These are phyloP conservation scores for Penicillium roqueforti DNA, from an alignment of 495 filamentous ascomycete species.

Conservation along the genomic window DNA sequence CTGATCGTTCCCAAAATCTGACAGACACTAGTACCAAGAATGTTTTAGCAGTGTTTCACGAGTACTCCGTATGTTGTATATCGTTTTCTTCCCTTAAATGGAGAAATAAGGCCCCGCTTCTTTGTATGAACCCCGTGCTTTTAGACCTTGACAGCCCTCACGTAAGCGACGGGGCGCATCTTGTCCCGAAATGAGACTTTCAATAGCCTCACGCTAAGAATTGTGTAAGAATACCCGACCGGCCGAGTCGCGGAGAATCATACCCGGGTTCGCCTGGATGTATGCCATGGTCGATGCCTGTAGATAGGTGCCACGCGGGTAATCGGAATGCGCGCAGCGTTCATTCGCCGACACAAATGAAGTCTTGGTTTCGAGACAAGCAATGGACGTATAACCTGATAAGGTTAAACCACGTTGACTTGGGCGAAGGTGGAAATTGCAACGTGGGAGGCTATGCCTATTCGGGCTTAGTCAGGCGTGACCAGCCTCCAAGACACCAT, in stretches of 20 bases:
- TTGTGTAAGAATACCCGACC: too few relatives aligned
- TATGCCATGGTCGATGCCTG: too few relatives aligned
- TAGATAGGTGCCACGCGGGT: too few relatives aligned
- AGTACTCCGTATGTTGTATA: neutral
- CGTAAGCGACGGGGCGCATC: neutral
- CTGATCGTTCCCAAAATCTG: too few relatives aligned
- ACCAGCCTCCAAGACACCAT: constrained; percentile 1
- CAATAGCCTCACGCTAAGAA: neutral
- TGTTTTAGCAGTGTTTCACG: neutral
- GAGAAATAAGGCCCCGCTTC: neutral
- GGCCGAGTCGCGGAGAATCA: too few relatives aligned
- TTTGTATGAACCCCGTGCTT: neutral
- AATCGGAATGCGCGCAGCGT: too few relatives aligned
- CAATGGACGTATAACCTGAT: too few relatives aligned
- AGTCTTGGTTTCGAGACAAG: too few relatives aligned
- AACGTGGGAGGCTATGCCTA: neutral
- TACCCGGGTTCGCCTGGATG: too few relatives aligned
- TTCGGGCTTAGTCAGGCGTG: neutral
- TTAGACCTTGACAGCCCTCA: neutral
- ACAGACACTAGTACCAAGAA: too few relatives aligned
- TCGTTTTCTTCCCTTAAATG: neutral
- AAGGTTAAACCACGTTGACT: neutral
- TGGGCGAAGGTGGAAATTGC: neutral
- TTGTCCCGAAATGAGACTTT: neutral
- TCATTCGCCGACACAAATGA: too few relatives aligned